Conservation (phyloP, 495 filamentous ascomycete genomes). For the Lophiotrema nucula region DNA sequence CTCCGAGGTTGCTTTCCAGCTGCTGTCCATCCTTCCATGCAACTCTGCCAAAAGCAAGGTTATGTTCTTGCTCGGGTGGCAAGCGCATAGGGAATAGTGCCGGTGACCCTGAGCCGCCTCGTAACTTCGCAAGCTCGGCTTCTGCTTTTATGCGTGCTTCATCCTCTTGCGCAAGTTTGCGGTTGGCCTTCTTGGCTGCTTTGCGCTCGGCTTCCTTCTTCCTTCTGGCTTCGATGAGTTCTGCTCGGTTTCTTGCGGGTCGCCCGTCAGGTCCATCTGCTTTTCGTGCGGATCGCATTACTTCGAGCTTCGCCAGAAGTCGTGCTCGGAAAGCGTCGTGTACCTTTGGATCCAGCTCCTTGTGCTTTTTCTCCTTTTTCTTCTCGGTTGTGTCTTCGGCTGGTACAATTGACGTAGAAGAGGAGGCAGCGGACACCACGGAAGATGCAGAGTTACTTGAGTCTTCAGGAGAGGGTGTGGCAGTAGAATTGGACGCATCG, state of each 20-base stretch:
- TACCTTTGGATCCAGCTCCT: conserved; percentile 50
- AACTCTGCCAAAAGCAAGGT: conserved; percentile 83
- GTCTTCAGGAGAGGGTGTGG: conserved; percentile 26
- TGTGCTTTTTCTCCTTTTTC: conserved; percentile 42
- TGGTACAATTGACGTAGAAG: conserved; percentile 18
- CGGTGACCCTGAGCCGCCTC: conserved; percentile 34
- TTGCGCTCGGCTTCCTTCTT: conserved; percentile 82
- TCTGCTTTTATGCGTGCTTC: conserved; percentile 67
- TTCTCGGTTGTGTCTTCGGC: conserved; percentile 44
- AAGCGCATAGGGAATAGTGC: conserved; percentile 32
- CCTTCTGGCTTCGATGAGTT: conserved; percentile 83
- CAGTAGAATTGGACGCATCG: conserved; percentile 26
- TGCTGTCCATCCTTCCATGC: conserved; percentile 81
- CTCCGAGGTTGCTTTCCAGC: conserved; percentile 63
- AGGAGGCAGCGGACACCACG: conserved; percentile 31
- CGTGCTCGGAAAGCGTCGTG: conserved; percentile 68
- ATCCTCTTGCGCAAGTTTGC: conserved; percentile 70
- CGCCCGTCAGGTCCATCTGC: conserved; percentile 77
- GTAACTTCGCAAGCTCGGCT: conserved; percentile 49
- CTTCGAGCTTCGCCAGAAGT: conserved; percentile 75
- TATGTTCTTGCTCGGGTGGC: conserved; percentile 51
- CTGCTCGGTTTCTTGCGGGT: conserved; percentile 76
- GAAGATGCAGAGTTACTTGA: conserved; percentile 40
- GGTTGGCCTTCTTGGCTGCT: conserved; percentile 78
- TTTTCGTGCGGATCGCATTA: conserved; percentile 75